These are phyloP conservation scores for Pharus latifolius DNA, from an alignment of 176 grass and related monocot species.

Conservation along the genomic window DNA sequence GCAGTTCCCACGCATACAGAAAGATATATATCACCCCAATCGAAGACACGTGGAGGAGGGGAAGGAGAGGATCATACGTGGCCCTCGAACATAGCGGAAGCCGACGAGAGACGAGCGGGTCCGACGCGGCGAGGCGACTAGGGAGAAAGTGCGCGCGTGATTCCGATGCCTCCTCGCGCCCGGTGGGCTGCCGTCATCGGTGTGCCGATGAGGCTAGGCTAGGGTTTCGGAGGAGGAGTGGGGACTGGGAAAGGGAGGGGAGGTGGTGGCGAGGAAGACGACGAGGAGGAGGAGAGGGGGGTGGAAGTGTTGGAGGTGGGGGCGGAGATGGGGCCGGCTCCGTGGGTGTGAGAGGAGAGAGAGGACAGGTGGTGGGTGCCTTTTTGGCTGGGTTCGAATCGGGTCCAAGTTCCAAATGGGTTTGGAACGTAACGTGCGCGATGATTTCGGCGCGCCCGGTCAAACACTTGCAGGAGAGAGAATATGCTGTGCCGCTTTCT, in stretches of 20 bases:
- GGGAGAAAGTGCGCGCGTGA: not conserved
- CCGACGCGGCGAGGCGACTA: conserved; percentile 13
- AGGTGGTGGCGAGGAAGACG: conserved; percentile 20
- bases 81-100: conserved; percentile 49
- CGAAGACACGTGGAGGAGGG: not conserved
- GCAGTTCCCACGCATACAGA: too few species aligned
- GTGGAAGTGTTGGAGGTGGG: not conserved
- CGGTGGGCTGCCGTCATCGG: conserved; percentile 5
- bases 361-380: not conserved
- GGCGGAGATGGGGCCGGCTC: not conserved
- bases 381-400: not conserved
- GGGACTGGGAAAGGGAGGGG: not conserved
- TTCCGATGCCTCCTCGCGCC: conserved; percentile 6
- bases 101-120: not conserved
- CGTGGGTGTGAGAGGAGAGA: not conserved
- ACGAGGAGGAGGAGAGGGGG: not conserved
- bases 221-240: not conserved
- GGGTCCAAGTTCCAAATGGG: not conserved
- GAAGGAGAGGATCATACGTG: conserved; percentile 23
- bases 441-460: not conserved
- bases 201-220: not conserved
- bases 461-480: not conserved
- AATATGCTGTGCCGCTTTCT: not conserved
- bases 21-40: not conserved
- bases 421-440: conserved; percentile 1